Conservation (phyloP, 208 protist species). For the Kentomonas sorsogonicus region DNA sequence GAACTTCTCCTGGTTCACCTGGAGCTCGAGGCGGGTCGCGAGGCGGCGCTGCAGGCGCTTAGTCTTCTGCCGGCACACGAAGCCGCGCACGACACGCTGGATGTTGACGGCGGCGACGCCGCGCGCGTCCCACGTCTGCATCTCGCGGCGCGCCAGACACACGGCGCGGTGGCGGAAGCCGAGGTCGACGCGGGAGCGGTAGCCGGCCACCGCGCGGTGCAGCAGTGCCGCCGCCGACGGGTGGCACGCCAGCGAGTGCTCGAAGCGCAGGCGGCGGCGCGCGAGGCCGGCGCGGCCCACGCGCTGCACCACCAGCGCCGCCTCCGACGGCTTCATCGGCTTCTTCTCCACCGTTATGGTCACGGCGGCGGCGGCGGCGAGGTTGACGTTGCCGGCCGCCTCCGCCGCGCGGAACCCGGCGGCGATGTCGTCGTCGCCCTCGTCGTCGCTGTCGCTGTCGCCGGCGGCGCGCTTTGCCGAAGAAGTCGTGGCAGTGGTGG, state of each 20-base stretch:
- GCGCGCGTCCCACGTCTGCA: constrained; percentile 35
- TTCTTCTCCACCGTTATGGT: constrained; percentile 5
- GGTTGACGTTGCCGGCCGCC: background rate
- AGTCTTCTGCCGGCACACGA: constrained; percentile 33
- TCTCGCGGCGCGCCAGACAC: constrained; percentile 14
- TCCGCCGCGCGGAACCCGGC: background rate
- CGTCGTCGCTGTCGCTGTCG: too few relatives aligned
- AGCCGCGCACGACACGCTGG: constrained; percentile 42
- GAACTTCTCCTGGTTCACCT: constrained; percentile 29
- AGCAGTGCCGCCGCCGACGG: constrained; percentile 30
- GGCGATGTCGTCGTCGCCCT: background rate
- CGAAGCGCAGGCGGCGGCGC: constrained; percentile 31
- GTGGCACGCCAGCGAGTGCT: constrained; percentile 26
- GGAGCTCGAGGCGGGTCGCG: constrained; percentile 35
- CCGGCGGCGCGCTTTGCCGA: too few relatives aligned
- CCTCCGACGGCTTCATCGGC: constrained; percentile 9
- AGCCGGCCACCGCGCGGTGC: constrained; percentile 37
- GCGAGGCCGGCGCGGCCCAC: constrained; percentile 34
- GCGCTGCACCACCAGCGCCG: constrained; percentile 28
- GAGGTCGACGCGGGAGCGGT: constrained; percentile 21
- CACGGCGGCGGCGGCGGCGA: background rate
- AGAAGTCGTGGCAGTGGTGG: too few relatives aligned
- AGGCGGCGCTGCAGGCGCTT: constrained; percentile 39
- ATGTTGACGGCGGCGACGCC: constrained; percentile 30
- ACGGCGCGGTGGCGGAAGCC: constrained; percentile 23